These are phyloP conservation scores for Myrica gale DNA, from an alignment of 306 rosid genomes.

Conservation along the genomic window DNA sequence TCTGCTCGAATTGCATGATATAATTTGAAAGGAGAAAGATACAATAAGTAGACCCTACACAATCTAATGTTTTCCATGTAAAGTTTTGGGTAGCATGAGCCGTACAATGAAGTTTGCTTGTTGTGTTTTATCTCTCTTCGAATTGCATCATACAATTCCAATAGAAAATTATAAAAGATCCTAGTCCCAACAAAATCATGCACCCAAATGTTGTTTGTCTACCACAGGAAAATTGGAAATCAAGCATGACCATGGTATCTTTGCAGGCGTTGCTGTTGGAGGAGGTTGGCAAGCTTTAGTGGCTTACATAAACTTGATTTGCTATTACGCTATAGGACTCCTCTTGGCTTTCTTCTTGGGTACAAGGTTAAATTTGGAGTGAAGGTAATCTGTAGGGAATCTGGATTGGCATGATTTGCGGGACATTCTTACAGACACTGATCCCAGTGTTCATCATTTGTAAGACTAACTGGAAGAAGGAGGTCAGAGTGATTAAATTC, in stretches of 20 bases:
- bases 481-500: slow-evolving; percentile 44
- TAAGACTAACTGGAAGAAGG: slow-evolving; percentile 81
- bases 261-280: slow-evolving; percentile 92
- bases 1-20: too few relatives aligned
- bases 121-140: too few relatives aligned
- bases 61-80: too few relatives aligned
- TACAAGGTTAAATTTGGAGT: slow-evolving; percentile 61
- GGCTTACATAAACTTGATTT: slow-evolving; percentile 81
- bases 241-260: background rate
- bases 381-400: slow-evolving; percentile 88
- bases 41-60: too few relatives aligned
- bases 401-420: slow-evolving; percentile 92
- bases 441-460: slow-evolving; percentile 57
- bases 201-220: background rate
- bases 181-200: background rate
- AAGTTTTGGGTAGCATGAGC: too few relatives aligned
- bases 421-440: slow-evolving; percentile 75
- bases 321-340: slow-evolving; percentile 77
- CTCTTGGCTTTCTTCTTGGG: slow-evolving; percentile 83
- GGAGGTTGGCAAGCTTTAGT: slow-evolving; percentile 98
- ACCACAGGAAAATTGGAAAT: background rate
- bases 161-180: too few relatives aligned
- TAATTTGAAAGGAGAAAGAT: too few relatives aligned
- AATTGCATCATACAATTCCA: too few relatives aligned
- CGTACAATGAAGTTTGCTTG: too few relatives aligned